Conservation (phyloP, 2,329 filamentous ascomycete species). For the Amauroascus niger region DNA sequence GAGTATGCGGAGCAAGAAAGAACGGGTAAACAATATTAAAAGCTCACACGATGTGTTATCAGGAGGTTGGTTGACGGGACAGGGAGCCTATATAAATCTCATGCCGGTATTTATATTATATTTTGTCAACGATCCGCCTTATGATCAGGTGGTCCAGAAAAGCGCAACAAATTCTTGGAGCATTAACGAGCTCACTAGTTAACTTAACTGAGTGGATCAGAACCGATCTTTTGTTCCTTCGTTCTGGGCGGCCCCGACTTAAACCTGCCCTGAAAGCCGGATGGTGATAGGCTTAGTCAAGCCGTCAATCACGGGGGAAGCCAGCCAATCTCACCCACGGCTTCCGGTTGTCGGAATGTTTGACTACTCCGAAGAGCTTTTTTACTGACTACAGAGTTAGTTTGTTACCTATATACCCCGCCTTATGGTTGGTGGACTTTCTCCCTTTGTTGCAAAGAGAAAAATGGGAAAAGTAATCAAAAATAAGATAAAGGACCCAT, state of each 20-base stretch:
- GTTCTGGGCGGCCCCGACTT: not conserved
- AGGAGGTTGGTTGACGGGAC: not conserved
- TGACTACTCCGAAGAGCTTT: not conserved
- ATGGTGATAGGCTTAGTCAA: conserved; percentile 9
- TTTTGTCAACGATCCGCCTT: conserved; percentile 7
- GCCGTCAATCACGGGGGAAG: conserved; percentile 1
- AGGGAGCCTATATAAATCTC: not conserved
- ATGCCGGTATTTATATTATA: not conserved
- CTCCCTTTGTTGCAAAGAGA: too few species aligned
- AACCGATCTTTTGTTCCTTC: not conserved
- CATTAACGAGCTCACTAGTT: too few species aligned
- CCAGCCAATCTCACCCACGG: conserved; percentile 7
- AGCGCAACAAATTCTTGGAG: too few species aligned
- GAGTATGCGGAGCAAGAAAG: not conserved
- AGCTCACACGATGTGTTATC: too few species aligned
- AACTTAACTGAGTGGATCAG: conserved; percentile 1
- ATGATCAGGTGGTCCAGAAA: conserved; percentile 6
- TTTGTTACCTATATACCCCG: too few species aligned
- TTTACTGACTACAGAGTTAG: too few species aligned
- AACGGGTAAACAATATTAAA: too few species aligned
- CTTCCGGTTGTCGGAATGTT: not conserved
- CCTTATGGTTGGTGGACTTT: too few species aligned
- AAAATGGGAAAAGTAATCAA: too few species aligned
- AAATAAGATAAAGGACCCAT: too few species aligned
- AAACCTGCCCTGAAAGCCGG: too few species aligned